phyloP scores from a whole-genome alignment of 306 rosid species.

The Glycine tomentella region DNA sequence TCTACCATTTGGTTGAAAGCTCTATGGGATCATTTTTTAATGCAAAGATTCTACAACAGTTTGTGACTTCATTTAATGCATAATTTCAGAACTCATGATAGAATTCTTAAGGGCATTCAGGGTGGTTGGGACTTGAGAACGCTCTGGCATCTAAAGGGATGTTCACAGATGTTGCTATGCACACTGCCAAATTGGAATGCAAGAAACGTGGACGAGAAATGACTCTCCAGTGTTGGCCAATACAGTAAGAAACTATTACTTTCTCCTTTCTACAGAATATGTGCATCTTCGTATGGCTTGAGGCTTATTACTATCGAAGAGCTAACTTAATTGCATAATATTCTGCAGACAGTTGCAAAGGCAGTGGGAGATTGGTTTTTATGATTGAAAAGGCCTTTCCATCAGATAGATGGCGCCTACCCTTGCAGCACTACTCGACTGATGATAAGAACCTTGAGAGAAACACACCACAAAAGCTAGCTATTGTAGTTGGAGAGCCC shows the following conservation, averaged over 20 bases:
- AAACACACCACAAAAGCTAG: no score
- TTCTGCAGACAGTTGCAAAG: not conserved
- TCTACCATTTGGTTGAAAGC: not conserved
- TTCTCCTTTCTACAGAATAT: not conserved
- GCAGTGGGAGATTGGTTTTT: not conserved
- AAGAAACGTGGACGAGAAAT: conserved; percentile 80
- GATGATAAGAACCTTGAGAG: no score
- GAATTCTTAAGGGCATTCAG: conserved; percentile 69
- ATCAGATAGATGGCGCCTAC: not conserved
- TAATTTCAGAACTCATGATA: conserved; percentile 64
- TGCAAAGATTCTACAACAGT: not conserved
- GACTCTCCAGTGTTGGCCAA: conserved; percentile 73
- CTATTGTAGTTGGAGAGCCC: no score
- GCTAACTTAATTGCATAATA: not conserved
- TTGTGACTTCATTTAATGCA: conserved; percentile 23
- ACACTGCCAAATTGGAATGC: conserved; percentile 67
- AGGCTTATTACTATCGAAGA: not conserved
- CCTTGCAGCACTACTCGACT: not conserved
- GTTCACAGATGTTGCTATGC: no score
- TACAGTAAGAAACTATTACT: conserved; percentile 54
- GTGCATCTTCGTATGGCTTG: not conserved
- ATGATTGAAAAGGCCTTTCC: not conserved
- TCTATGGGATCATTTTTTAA: not conserved
- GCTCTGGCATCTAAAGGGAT: conserved; percentile 29
- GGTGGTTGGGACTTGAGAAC: conserved; percentile 34